Base-by-base conservation (phyloP, 176 grass and related monocot species). In the Chloris gayana region DNA sequence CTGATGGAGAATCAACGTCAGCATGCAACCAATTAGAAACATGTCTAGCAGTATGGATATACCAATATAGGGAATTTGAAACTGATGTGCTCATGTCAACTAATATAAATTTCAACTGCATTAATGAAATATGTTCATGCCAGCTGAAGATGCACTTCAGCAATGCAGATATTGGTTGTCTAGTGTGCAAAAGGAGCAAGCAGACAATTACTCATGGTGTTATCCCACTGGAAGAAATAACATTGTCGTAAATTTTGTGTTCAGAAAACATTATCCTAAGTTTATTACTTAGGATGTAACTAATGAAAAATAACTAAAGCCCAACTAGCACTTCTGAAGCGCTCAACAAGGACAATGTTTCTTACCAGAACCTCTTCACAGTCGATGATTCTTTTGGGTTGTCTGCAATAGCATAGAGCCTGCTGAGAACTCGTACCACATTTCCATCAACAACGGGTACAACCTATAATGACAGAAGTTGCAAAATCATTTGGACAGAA, bases 401-500 rank as follows among this genome's bases (percentile, higher is more conserved):
- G 46, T 85, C 92, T 14, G 95, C 78, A 77, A 98, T 94, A 35
- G 95, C 81, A 42, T 91, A 91, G 59, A 98, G 75, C 76, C 95
- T 92, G 87, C 91, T 89, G 21, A 93, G 87, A 72, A 98, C 95
- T 69, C 95, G 80, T 19, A 93, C 67, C 8, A 94, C 95, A 89
- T 98, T 98, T 82, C 90, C 95, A 80, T 98, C 95, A 30, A 98
- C 95, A 38, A 94, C 90, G 30, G 95, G 90, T 26, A 89, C 92
- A 63, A 34, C 88, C 95, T 98, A 68, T 7, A 82, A 78, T 62
- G 37, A 87, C 33, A 82, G 6, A 82, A 73, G 6, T 45, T 26
- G 30, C 21, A 42, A 76, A 76, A 80, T 83, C 30, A 51, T 74
- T 82, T 65, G 33, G 82, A 82, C 74, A 12, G 53, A 51, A 71